These are phyloP conservation scores for Aureobasidium sp. DNA, from an alignment of 2,329 filamentous ascomycete genomes.

Conservation along the genomic window DNA sequence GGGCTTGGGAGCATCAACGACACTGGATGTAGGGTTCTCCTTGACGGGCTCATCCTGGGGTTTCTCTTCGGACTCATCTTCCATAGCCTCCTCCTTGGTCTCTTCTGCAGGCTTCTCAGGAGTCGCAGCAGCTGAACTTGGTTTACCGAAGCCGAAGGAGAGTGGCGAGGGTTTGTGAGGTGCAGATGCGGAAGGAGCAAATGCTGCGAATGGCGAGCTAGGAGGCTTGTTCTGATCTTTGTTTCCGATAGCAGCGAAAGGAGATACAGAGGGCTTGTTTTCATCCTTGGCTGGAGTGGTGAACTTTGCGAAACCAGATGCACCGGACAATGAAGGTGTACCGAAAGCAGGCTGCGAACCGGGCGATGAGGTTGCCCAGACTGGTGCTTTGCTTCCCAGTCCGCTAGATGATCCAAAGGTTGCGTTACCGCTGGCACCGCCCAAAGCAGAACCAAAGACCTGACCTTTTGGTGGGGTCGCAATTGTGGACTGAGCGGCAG, in stretches of 20 bases:
- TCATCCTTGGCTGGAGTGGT: conserved; percentile 22
- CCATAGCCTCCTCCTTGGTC: conserved; percentile 23
- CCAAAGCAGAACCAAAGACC: conserved; percentile 20
- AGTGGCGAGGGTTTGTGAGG: conserved; percentile 21
- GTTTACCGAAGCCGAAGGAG: conserved; percentile 14
- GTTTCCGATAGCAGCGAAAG: conserved; percentile 12
- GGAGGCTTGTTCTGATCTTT: conserved; percentile 13
- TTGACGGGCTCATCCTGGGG: not conserved
- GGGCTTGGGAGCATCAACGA: not conserved
- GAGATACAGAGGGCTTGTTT: conserved; percentile 21
- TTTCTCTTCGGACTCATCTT: conserved; percentile 1
- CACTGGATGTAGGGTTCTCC: not conserved
- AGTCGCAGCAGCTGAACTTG: conserved; percentile 9
- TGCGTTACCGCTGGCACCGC: conserved; percentile 8
- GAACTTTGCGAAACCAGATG: conserved; percentile 22
- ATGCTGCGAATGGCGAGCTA: conserved; percentile 19
- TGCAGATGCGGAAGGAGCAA: conserved; percentile 25
- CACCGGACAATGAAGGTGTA: conserved; percentile 20
- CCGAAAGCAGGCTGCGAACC: conserved; percentile 18
- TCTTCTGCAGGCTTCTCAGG: conserved; percentile 17
- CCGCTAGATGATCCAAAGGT: conserved; percentile 18
- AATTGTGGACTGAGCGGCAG: conserved; percentile 11
- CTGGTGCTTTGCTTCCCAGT: conserved; percentile 16
- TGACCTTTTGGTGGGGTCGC: conserved; percentile 9
- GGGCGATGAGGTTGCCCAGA: conserved; percentile 14